A percentile compares a stretch with the other conserved stretches of the same genome.
Evolutionary conservation across 2,329 filamentous ascomycete species (phyloP).

Genomic region (Penicillium sp.): DNA sequence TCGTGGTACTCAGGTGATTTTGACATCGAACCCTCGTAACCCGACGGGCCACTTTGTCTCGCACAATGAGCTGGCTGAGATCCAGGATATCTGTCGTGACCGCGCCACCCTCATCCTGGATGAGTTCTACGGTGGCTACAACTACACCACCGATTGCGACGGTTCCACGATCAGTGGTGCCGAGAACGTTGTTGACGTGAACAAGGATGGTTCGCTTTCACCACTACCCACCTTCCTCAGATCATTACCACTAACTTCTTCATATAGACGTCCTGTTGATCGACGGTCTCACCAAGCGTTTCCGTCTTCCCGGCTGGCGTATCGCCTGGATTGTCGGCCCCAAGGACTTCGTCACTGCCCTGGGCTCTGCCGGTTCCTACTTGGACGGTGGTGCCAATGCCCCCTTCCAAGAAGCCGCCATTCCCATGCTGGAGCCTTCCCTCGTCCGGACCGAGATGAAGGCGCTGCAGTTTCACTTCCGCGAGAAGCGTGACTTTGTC

Average conservation of each 20-base stretch:
- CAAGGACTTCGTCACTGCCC: constrained; percentile 93
- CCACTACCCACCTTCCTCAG: too few species aligned
- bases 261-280: constrained; percentile 78
- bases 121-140: constrained; percentile 96
- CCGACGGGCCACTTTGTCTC: constrained; percentile 85
- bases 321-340: constrained; percentile 95
- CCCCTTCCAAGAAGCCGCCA: constrained; percentile 90
- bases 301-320: constrained; percentile 92
- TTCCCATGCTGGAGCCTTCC: constrained; percentile 85
- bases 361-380: constrained; percentile 89
- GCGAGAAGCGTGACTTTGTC: constrained; percentile 89
- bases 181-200: constrained; percentile 84
- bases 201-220: constrained; percentile 60
- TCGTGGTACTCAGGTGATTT: constrained; percentile 79
- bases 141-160: constrained; percentile 90
- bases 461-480: constrained; percentile 86
- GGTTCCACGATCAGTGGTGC: constrained; percentile 85
- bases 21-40: constrained; percentile 94
- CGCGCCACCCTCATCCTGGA: constrained; percentile 91
- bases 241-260: background rate
- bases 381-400: constrained; percentile 93
- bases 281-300: constrained; percentile 93
- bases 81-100: constrained; percentile 89
- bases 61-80: constrained; percentile 81
- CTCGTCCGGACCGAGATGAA: constrained; percentile 83